Evolutionary conservation across 306 rosid genomes (phyloP).

Genomic region (barrel medic (Medicago truncatula)): MtrunA17r5.0-ANR NC_053043.1:589501-590000

Average conservation of each 20-base stretch:
- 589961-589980: conserved; percentile 91
- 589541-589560: no score
- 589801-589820: conserved; percentile 4
- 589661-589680: no score
- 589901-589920: conserved; percentile 40
- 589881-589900: conserved; percentile 36
- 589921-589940: conserved; percentile 77
- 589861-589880: conserved; percentile 16
- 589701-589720: conserved; percentile 33
- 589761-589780: conserved; percentile 23
- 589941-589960: conserved; percentile 92
- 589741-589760: neutral
- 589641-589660: conserved; percentile 14
- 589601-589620: no score
- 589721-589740: conserved; percentile 30
- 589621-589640: neutral
- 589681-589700: neutral
- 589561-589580: no score
- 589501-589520: no score
- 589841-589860: conserved; percentile 18
- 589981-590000: conserved; percentile 67
- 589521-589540: no score
- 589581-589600: no score
- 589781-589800: conserved; percentile 22
- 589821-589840: neutral